Evolutionary conservation across 345 rosid genomes (phyloP).

Genomic region (Luvunga scandens): DNA sequence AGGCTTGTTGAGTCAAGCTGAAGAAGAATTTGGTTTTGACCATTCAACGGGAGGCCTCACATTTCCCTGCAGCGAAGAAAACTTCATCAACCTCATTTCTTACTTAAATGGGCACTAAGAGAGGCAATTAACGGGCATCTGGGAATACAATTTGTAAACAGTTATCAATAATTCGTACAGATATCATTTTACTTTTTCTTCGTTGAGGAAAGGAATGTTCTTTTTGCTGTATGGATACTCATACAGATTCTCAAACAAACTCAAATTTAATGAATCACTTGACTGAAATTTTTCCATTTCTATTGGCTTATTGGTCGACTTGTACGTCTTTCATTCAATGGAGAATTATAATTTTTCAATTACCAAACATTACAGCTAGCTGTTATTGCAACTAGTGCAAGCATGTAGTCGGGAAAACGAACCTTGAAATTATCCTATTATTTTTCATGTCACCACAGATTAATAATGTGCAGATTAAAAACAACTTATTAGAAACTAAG

Average conservation of each 20-base stretch:
- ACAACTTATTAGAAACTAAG: too few relatives aligned
- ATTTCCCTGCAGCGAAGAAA: slow-evolving; percentile 35
- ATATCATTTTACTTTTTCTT: neutral
- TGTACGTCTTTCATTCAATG: too few relatives aligned
- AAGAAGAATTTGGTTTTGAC: slow-evolving; percentile 40
- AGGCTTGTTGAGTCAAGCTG: slow-evolving; percentile 28
- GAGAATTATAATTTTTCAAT: too few relatives aligned
- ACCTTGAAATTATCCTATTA: too few relatives aligned
- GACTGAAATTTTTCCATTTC: neutral
- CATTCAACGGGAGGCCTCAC: slow-evolving; percentile 48
- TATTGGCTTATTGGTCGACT: too few relatives aligned
- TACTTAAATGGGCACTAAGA: slow-evolving; percentile 17
- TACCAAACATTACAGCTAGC: too few relatives aligned
- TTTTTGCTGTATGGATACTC: slow-evolving; percentile 6
- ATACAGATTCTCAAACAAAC: neutral
- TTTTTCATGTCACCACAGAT: too few relatives aligned
- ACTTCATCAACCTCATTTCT: slow-evolving; percentile 35
- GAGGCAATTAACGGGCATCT: neutral
- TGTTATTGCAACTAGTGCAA: too few relatives aligned
- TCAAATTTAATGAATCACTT: neutral
- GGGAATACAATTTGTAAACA: neutral
- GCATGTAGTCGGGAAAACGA: too few relatives aligned
- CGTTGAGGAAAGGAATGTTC: neutral
- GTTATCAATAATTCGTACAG: neutral
- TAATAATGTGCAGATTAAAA: too few relatives aligned